Evolutionary conservation across 306 rosid species (phyloP).

Genomic region (barrel medic (Medicago truncatula)): DNA sequence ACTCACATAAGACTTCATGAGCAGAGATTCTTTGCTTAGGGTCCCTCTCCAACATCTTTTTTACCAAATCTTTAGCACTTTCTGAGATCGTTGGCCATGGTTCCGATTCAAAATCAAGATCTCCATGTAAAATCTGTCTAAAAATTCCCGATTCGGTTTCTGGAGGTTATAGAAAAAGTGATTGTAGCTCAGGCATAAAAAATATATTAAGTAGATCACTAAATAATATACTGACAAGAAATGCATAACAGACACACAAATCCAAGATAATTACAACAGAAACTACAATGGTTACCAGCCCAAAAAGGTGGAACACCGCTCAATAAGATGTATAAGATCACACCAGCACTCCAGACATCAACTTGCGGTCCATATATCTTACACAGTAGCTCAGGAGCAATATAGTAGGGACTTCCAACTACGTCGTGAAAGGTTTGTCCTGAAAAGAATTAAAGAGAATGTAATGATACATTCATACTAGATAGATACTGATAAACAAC

Average conservation of each 20-base stretch:
- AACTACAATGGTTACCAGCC: slow-evolving; percentile 68
- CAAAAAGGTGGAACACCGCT: slow-evolving; percentile 97
- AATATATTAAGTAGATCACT: slow-evolving; percentile 10
- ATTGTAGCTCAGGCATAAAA: slow-evolving; percentile 20
- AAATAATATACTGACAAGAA: slow-evolving; percentile 20
- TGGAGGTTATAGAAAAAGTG: slow-evolving; percentile 47
- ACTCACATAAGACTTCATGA: slow-evolving; percentile 87
- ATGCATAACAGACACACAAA: slow-evolving; percentile 12
- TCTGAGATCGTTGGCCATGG: slow-evolving; percentile 92
- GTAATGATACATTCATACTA: neutral
- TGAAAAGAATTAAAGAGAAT: slow-evolving; percentile 43
- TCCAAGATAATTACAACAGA: slow-evolving; percentile 26
- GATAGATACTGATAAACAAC: neutral
- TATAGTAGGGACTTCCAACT: slow-evolving; percentile 90
- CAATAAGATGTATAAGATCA: slow-evolving; percentile 81
- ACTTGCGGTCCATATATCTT: slow-evolving; percentile 83
- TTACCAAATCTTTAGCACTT: slow-evolving; percentile 78
- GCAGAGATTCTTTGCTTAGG: slow-evolving; percentile 78
- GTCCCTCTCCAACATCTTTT: slow-evolving; percentile 75
- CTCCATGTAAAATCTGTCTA: slow-evolving; percentile 73
- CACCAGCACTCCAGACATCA: slow-evolving; percentile 98
- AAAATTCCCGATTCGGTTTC: slow-evolving; percentile 90
- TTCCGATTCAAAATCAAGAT: slow-evolving; percentile 72
- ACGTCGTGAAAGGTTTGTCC: slow-evolving; percentile 77
- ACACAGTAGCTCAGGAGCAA: slow-evolving; percentile 86